These are phyloP conservation scores for Boletellus deceptivus DNA, from an alignment of 1,284 basidiomycete genomes.

Conservation along the genomic window DNA sequence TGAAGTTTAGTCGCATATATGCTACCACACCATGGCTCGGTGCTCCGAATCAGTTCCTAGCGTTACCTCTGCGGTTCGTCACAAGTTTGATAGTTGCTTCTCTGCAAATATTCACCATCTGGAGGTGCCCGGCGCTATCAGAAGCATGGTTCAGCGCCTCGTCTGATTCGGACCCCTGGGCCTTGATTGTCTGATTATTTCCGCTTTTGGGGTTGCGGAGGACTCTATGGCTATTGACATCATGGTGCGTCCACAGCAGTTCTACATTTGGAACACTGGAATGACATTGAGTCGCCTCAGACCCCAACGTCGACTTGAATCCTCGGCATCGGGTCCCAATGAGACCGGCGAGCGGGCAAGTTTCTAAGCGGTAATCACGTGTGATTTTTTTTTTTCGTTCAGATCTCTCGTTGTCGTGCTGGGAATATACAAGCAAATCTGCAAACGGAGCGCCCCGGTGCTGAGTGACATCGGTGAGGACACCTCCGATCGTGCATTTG, in stretches of 20 bases:
- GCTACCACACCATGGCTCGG: too few species aligned
- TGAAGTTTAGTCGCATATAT: too few species aligned
- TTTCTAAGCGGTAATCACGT: neutral
- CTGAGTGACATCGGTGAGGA: slow-evolving; percentile 46
- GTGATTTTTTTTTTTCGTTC: neutral
- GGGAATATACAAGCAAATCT: slow-evolving; percentile 50
- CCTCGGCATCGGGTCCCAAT: neutral
- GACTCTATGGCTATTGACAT: neutral
- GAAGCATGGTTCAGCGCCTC: too few species aligned
- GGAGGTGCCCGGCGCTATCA: too few species aligned
- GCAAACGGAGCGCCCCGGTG: slow-evolving; percentile 39
- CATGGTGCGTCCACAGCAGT: neutral
- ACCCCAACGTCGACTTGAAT: neutral
- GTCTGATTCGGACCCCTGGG: too few species aligned
- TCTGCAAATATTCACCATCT: too few species aligned
- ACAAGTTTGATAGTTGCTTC: too few species aligned
- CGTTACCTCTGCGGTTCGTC: too few species aligned
- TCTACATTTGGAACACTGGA: neutral
- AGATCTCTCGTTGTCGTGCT: slow-evolving; percentile 41
- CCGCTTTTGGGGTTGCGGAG: too few species aligned
- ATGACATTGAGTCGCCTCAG: neutral
- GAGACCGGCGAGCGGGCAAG: too few species aligned
- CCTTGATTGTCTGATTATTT: too few species aligned
- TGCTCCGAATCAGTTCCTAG: too few species aligned
- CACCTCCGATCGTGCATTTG: slow-evolving; percentile 52